Base-by-base conservation (phyloP, 2,329 filamentous ascomycete species). In the Diaporthe sp. region DNA sequence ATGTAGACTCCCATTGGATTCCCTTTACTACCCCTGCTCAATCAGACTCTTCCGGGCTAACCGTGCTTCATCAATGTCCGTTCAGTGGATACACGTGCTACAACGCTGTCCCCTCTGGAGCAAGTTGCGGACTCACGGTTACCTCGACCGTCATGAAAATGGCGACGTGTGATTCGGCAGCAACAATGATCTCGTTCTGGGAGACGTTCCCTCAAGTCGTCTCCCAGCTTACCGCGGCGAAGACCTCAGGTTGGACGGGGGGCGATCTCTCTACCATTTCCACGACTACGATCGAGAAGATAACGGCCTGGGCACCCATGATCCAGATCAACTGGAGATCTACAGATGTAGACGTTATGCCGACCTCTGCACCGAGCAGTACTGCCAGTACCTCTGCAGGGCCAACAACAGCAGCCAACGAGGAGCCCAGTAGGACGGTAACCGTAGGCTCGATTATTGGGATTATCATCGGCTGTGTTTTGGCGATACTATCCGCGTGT, bases 301-400 rank as follows among this genome's bases (percentile, higher is more conserved):
- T 73, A 4, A 67, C 51, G 5, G 71, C 62, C n/a, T 57, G 31
- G 4, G 60, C 71, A 25, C 71, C 71, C 44, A 73, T 73, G 71
- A 73, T 73, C 34, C 71, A 73, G 60, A 73, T 73, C 37, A 73
- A 73, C 60, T 73, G 60, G 71, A 61, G 31, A 31, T 53, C 71
- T n/a, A 55, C 60, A 3, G 71, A 73, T 13, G 17, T 34, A 15
- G 8, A 34, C 12, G 37, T n/a, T 44, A 19, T 28, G 13, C 13
- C 71, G 4, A 34, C 13, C 12, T 44, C 58, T 31, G 13, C 58
- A 39, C 31, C 31, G 22, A 60, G 57, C 10, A 39, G 19, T 42
- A 4, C 34, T 10, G 25, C 58, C 15, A 17, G 19, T 60, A 37
- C 58, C 25, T 3, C 22, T 42, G 34, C 31, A 60, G 57, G 57